Percentiles rank a stretch among this genome's conserved stretches.
These are phyloP conservation scores for Fraxinus latifolia DNA, from an alignment of 305 asterid species.

Conservation along the genomic window DNA sequence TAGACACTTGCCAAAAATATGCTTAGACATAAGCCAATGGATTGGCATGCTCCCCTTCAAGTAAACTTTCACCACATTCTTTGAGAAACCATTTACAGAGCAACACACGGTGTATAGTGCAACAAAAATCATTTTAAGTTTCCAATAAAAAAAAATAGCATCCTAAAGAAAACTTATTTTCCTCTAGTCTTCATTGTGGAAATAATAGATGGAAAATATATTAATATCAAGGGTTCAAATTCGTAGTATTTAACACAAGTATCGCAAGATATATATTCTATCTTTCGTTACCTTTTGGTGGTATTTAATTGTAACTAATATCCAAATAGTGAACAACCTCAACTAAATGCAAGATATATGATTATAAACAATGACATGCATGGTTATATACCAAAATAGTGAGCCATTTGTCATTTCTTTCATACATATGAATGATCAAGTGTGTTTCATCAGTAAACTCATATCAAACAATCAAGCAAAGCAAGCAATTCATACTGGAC, in stretches of 20 bases:
- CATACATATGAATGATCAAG: neutral
- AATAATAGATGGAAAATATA: neutral
- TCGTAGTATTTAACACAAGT: too few species aligned
- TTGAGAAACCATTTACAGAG: conserved; percentile 30
- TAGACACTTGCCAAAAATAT: too few species aligned
- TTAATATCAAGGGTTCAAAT: neutral
- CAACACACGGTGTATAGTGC: neutral
- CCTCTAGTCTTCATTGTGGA: neutral
- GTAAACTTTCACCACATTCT: conserved; percentile 21
- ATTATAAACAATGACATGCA: neutral
- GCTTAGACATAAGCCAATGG: neutral
- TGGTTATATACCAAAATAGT: neutral
- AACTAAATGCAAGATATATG: neutral
- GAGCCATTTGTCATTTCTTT: too few species aligned
- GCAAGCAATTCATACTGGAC: too few species aligned
- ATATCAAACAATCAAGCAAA: neutral
- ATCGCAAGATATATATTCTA: too few species aligned
- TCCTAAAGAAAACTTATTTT: neutral
- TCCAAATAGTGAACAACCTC: neutral
- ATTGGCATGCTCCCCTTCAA: neutral
- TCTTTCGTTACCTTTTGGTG: too few species aligned
- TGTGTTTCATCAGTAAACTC: neutral
- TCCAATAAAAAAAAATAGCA: neutral
- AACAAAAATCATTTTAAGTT: too few species aligned
- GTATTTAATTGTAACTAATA: too few species aligned